Conservation (phyloP, 1,139 yeast genomes). For the Yamadazyma oceani region DNA sequence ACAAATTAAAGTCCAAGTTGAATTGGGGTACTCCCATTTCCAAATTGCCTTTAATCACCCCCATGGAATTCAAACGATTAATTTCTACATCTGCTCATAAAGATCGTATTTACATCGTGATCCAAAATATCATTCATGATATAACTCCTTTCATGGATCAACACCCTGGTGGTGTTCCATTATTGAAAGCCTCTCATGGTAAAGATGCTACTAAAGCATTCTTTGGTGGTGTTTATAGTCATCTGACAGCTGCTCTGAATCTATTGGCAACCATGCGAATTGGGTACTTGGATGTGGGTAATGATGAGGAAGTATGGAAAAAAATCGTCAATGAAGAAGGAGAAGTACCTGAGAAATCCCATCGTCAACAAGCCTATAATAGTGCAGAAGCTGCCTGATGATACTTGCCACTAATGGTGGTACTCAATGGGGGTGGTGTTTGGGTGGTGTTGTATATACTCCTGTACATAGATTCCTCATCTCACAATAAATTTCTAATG, state of each 20-base stretch:
- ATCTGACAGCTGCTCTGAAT: constrained; percentile 72
- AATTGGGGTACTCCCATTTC: constrained; percentile 81
- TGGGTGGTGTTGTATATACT: background rate
- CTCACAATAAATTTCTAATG: too few species aligned
- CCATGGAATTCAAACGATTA: constrained; percentile 49
- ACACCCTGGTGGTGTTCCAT: constrained; percentile 70
- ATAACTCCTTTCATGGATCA: constrained; percentile 71
- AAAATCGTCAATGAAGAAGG: constrained; percentile 46
- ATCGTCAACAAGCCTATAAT: constrained; percentile 26
- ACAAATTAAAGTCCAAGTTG: constrained; percentile 57
- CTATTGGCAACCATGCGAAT: constrained; percentile 74
- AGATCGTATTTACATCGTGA: constrained; percentile 43
- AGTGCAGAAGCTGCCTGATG: constrained; percentile 53
- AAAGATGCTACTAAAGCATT: constrained; percentile 73
- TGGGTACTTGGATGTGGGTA: constrained; percentile 73
- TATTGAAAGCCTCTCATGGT: constrained; percentile 63
- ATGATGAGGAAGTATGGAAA: constrained; percentile 83
- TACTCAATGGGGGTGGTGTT: too few species aligned
- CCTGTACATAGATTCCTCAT: constrained; percentile 2
- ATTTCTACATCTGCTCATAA: constrained; percentile 35
- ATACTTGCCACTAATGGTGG: too few species aligned
- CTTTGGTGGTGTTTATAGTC: constrained; percentile 74
- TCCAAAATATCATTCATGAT: constrained; percentile 65
- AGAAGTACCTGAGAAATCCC: constrained; percentile 27
- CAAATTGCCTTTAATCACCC: constrained; percentile 54